phyloP scores from a whole-genome alignment of 768 basidiomycete species.

The Flagelloscypha sp. region DNA sequence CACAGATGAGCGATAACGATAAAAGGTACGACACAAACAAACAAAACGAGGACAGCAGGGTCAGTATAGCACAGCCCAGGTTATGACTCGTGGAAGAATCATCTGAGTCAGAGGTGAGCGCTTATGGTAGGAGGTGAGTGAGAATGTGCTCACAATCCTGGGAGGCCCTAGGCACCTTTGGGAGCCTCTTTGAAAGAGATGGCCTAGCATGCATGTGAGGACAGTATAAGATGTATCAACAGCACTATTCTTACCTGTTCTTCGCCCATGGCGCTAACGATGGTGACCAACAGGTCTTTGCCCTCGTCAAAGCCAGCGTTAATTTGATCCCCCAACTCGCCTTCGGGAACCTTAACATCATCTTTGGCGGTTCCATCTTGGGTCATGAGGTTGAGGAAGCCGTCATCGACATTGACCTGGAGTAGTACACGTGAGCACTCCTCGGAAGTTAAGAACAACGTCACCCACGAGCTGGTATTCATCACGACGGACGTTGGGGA shows the following conservation, averaged over 20 bases:
- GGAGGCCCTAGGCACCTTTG: slow-evolving; percentile 41
- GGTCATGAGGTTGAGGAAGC: slow-evolving; percentile 91
- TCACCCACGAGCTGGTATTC: slow-evolving; percentile 82
- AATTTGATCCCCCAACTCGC: slow-evolving; percentile 71
- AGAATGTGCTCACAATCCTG: too few species aligned
- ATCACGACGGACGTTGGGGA: slow-evolving; percentile 82
- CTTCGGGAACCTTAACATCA: slow-evolving; percentile 90
- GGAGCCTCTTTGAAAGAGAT: slow-evolving; percentile 89
- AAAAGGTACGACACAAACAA: too few species aligned
- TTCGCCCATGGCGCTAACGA: slow-evolving; percentile 86
- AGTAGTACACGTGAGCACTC: slow-evolving; percentile 4
- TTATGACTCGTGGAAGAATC: too few species aligned
- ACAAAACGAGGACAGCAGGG: too few species aligned
- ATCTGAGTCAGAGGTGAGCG: too few species aligned
- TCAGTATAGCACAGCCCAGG: too few species aligned
- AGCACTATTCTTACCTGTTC: slow-evolving; percentile 49
- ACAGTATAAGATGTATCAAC: slow-evolving; percentile 1
- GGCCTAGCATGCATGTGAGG: slow-evolving; percentile 27
- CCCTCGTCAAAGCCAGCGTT: slow-evolving; percentile 65
- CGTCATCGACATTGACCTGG: slow-evolving; percentile 86
- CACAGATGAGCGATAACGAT: too few species aligned
- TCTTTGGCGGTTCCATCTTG: slow-evolving; percentile 76
- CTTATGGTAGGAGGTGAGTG: too few species aligned
- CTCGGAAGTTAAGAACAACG: slow-evolving; percentile 7
- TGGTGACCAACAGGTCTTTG: slow-evolving; percentile 83